Evolutionary conservation across 768 basidiomycete species (phyloP), one percentile per base, ranked within the genome.

Genomic region (Trametes elegans): DNA sequence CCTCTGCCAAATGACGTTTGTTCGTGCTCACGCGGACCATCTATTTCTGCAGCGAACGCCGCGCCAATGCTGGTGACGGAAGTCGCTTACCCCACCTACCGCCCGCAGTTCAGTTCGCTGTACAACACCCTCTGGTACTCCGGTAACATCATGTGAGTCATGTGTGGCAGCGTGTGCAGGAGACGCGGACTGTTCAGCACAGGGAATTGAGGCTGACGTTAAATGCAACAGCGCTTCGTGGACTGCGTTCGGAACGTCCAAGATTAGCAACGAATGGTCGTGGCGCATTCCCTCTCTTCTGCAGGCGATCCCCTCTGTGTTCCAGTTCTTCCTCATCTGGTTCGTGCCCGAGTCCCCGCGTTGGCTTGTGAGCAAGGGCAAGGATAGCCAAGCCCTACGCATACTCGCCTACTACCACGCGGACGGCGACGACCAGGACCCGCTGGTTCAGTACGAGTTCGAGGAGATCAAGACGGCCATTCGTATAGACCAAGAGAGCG

Each of bases 111-210:
- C 55, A 93, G 88, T 13, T 84, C 88, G 2, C 71, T 83, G 45
- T 90, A 88, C 75, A 90, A 91, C 76, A 86, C 88, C 27, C 83
- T 91, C 57, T 93, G 91, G 90, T 90, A 90, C 68, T 84, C 86
- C 14, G 91, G 91, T 54, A 77, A 88, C 51, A 90, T 92, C 66
- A 65, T 91, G 83, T 85, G 60, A 39, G 81, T 74, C 35, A 21
- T 27, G 7, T 7, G n/a, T n/a, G n/a, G n/a, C n/a, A n/a, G n/a
- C n/a, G n/a, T n/a, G n/a, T n/a, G n/a, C n/a, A n/a, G n/a, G n/a
- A n/a, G n/a, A n/a, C n/a, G n/a, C n/a, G n/a, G n/a, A n/a, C 16
- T 38, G 14, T 42, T 34, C 18, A 24, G 9, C 21, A n/a, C 45
- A 23, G 8, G 40, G 8, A 35, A 32, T 34, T 27, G 2, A 27